Percentiles rank a stretch among this genome's conserved stretches.
phyloP scores from a whole-genome alignment of 192 early-diverging fungal species.

The Linnemannia hyalina region DNA sequence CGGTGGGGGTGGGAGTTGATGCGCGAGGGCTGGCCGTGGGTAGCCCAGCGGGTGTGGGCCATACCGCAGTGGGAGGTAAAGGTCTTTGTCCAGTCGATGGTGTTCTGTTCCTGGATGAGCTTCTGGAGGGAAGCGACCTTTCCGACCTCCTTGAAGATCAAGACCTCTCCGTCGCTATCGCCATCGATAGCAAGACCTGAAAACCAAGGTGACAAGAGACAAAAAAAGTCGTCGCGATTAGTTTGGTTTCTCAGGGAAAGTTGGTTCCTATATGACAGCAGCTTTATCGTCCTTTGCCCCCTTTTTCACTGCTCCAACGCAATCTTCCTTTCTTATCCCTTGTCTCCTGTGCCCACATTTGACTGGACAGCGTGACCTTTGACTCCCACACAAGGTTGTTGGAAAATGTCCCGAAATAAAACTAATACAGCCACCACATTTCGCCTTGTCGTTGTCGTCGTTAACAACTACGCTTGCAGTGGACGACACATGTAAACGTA shows the following conservation, averaged over 20 bases:
- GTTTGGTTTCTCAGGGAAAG: neutral
- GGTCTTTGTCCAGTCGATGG: conserved; percentile 81
- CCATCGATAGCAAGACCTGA: conserved; percentile 88
- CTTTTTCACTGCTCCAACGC: neutral
- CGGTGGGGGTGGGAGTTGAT: conserved; percentile 98
- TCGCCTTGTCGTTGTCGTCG: neutral
- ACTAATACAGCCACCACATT: neutral
- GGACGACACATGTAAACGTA: neutral
- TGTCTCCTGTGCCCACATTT: conserved; percentile 14
- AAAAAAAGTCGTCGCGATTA: neutral
- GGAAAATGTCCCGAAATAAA: conserved; percentile 1
- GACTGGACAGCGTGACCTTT: conserved; percentile 9
- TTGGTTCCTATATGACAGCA: conserved; percentile 5
- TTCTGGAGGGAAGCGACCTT: conserved; percentile 92
- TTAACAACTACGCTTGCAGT: neutral
- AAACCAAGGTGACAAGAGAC: neutral
- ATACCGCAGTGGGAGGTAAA: conserved; percentile 92
- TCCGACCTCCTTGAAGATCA: conserved; percentile 95
- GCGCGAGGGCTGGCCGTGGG: conserved; percentile 95
- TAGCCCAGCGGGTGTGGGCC: conserved; percentile 99
- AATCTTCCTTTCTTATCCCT: neutral
- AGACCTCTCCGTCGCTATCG: conserved; percentile 75
- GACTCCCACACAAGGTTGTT: neutral
- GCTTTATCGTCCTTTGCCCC: neutral
- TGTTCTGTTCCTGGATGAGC: conserved; percentile 80